Evolutionary conservation across 169 alveolate species (phyloP), one percentile per base, ranked within the genome.

Genomic region (Plasmodium relictum): DNA sequence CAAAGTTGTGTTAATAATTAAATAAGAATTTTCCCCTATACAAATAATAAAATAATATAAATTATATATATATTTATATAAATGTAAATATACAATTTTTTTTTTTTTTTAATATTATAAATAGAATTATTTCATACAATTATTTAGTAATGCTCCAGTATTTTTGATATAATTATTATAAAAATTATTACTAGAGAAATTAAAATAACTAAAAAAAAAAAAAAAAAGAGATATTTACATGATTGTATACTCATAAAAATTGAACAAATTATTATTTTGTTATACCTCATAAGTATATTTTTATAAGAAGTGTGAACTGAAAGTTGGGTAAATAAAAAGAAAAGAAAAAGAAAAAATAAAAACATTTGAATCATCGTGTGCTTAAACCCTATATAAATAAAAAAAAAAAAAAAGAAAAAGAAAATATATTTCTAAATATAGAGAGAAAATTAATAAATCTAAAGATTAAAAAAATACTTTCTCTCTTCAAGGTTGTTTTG

Each of bases 21-120:
- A 14, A 39, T 76, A 76, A 16, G 88, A 61, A 31, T 76, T 76
- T 62, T 76, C 88, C 88, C 88, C 88, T 76, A 54, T 10, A 18
- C 14, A 65, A 24, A 44, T 48, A 48, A 59, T 5, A 37, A 59
- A 39, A 50, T 2, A 7, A 65, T 14, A 37, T 22, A 54, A 41
- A 69, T 22, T 58, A 16, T 58, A 58, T 6, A 58, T 58, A 58
- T 58, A 58, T 5, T 48, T 48, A 48, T 48, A n/a, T n/a, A n/a
- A n/a, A n/a, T n/a, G n/a, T n/a, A n/a, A n/a, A n/a, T n/a, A n/a
- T n/a, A n/a, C n/a, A n/a, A n/a, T n/a, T n/a, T n/a, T n/a, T n/a
- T n/a, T n/a, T n/a, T n/a, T n/a, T n/a, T n/a, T n/a, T n/a, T n/a
- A n/a, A n/a, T n/a, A n/a, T n/a, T n/a, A n/a, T n/a, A n/a, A n/a